Percentiles rank a stretch among this genome's conserved stretches.
Evolutionary conservation across 345 rosid species (phyloP).

Genomic region (Tarenaya hassleriana): DNA sequence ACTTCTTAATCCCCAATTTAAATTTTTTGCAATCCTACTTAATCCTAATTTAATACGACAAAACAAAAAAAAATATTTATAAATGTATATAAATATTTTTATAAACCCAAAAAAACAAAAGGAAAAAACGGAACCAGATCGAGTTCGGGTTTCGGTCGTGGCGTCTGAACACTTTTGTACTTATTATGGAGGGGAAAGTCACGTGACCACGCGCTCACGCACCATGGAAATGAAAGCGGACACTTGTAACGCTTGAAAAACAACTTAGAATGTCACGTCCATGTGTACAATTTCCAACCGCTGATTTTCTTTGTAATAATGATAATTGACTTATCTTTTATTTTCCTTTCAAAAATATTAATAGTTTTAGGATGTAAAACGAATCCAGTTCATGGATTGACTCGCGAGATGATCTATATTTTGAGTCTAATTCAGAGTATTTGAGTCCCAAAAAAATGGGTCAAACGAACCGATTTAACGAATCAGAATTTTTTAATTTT

Average conservation of each 20-base stretch:
- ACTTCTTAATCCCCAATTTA: conserved; percentile 3
- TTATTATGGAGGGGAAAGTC: conserved; percentile 21
- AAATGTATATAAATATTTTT: conserved; percentile 6
- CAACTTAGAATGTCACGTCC: conserved; percentile 2
- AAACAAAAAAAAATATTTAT: too few relatives aligned
- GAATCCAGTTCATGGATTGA: too few relatives aligned
- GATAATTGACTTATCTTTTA: conserved; percentile 1
- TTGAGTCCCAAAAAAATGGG: too few relatives aligned
- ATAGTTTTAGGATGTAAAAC: too few relatives aligned
- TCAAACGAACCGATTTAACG: too few relatives aligned
- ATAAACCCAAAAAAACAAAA: neutral
- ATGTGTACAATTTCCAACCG: conserved; percentile 11
- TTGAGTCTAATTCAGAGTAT: too few relatives aligned
- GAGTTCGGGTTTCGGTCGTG: conserved; percentile 31
- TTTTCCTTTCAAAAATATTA: too few relatives aligned
- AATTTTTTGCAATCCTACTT: too few relatives aligned
- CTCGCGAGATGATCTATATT: too few relatives aligned
- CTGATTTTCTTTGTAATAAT: conserved; percentile 10
- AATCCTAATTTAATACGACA: too few relatives aligned
- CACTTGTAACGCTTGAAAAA: conserved; percentile 26
- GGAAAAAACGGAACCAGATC: conserved; percentile 21
- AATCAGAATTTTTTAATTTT: too few relatives aligned
- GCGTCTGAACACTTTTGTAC: conserved; percentile 28
- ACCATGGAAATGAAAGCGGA: conserved; percentile 2
- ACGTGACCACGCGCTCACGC: conserved; percentile 36